These are phyloP conservation scores for Cadophora malorum DNA, from an alignment of 2,329 filamentous ascomycete species.

Conservation along the genomic window DNA sequence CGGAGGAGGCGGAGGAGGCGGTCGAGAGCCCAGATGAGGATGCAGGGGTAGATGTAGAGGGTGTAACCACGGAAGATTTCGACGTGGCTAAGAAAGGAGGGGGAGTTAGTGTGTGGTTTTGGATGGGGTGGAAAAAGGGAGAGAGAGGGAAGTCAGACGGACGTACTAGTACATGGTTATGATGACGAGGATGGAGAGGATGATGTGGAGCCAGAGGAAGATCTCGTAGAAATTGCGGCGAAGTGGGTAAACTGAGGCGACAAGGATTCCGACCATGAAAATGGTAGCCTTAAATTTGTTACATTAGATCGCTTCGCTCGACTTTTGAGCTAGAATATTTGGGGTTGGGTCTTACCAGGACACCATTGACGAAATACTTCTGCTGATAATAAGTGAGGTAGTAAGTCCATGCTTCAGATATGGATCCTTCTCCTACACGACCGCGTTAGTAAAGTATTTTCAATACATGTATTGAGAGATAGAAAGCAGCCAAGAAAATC, in stretches of 20 bases:
- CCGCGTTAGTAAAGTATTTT: neutral
- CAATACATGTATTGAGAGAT: neutral
- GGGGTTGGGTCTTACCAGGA: neutral
- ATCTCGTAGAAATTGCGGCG: slow-evolving; percentile 13
- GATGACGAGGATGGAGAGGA: neutral
- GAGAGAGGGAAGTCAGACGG: neutral
- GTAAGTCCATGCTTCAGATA: slow-evolving; percentile 3
- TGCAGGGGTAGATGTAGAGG: slow-evolving; percentile 8
- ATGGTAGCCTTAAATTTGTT: neutral
- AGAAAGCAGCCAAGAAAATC: neutral
- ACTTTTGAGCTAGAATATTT: neutral
- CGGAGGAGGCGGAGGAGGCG: neutral
- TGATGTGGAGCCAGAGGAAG: slow-evolving; percentile 12
- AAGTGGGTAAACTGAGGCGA: slow-evolving; percentile 3
- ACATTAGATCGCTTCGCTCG: neutral
- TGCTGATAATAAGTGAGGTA: neutral
- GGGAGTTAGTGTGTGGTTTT: neutral
- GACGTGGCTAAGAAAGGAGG: neutral
- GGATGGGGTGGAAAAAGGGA: neutral
- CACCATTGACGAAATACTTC: slow-evolving; percentile 5
- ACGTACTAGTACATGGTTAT: slow-evolving; percentile 19
- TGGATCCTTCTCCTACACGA: neutral
- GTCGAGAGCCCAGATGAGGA: slow-evolving; percentile 12
- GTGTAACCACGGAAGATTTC: neutral
- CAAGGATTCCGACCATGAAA: neutral